A percentile compares a stretch with the other conserved stretches of the same genome.
Conservation (phyloP, 306 rosid genomes). For the Medicago arabica region DNA sequence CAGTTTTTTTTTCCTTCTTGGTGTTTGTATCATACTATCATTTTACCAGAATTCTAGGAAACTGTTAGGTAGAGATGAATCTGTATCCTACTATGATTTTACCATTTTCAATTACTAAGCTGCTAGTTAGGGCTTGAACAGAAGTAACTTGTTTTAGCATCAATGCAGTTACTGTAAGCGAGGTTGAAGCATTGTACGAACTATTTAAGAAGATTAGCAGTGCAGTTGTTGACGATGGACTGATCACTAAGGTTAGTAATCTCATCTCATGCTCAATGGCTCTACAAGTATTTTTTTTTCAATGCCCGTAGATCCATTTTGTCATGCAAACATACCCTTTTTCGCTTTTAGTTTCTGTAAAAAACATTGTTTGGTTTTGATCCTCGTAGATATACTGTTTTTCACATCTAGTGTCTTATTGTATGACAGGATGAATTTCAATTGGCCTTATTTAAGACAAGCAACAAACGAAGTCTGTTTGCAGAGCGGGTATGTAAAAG, state of each 20-base stretch:
- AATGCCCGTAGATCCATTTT: too few relatives aligned
- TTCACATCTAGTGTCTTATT: not conserved
- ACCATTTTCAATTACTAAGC: not conserved
- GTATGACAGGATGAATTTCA: conserved; percentile 78
- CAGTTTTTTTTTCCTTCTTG: too few relatives aligned
- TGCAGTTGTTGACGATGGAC: conserved; percentile 73
- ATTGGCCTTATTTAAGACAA: conserved; percentile 78
- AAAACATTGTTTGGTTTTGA: not conserved
- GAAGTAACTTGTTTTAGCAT: conserved; percentile 20
- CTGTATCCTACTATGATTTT: not conserved
- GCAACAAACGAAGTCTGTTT: conserved; percentile 79
- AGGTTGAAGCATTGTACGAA: conserved; percentile 85
- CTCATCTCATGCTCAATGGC: not conserved
- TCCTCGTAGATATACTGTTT: not conserved
- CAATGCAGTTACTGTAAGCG: conserved; percentile 84
- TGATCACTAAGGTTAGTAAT: conserved; percentile 72
- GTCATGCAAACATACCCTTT: too few relatives aligned
- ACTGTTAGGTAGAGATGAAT: too few relatives aligned
- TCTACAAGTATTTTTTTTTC: too few relatives aligned
- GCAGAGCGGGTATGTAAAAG: conserved; percentile 72
- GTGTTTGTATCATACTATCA: too few relatives aligned
- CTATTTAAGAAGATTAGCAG: conserved; percentile 81
- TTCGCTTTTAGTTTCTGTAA: too few relatives aligned
- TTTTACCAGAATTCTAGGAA: too few relatives aligned
- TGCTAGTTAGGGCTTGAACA: conserved; percentile 8